Evolutionary conservation across 768 basidiomycete genomes (phyloP), one percentile per base, ranked within the genome.

Genomic region (Dacryopinax primogenitus): DNA sequence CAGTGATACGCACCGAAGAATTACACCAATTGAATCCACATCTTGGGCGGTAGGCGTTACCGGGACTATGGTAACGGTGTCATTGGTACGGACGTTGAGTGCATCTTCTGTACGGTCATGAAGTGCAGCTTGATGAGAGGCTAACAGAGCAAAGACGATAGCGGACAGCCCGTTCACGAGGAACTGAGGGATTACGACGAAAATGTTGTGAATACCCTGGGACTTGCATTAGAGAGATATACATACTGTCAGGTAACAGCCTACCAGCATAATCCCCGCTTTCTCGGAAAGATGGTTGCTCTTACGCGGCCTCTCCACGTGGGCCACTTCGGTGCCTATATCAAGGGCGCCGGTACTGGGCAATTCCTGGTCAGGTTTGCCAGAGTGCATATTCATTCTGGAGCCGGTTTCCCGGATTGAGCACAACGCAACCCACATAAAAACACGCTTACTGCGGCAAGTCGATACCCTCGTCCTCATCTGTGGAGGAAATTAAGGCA

Each of bases 191-290:
- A 96, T 77, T 66, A 97, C 95, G 67, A 98, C 79, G 74, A 89
- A 95, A 66, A 96, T 83, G 71, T 96, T 97, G 75, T 97, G 93
- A 63, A 97, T 95, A 39, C 95, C 93, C 90, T 92, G 67, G 30
- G 51, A 41, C 26, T 37, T 21, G 64, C 39, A 47, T 23, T 37
- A 35, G 36, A 30, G 34, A 4, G 13, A 28, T 34, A n/a, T 63
- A 34, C 9, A 18, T n/a, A 47, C 18, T 32, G 21, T 12, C 28
- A 63, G 30, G 35, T 2, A 36, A 51, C 32, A 18, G 80, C 85
- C 66, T 68, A 91, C 88, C 66, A 93, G 75, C 63, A 93, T 92
- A 41, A 92, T 86, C 6, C 94, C 94, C 0, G 92, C 90, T 73
- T 92, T 92, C 6, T 87, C 81, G 64, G 88, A 58, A 21, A 58